A percentile compares a stretch with the other conserved stretches of the same genome.
Conservation (phyloP, 2,329 filamentous ascomycete species). For the Mariannaea sp. region DNA sequence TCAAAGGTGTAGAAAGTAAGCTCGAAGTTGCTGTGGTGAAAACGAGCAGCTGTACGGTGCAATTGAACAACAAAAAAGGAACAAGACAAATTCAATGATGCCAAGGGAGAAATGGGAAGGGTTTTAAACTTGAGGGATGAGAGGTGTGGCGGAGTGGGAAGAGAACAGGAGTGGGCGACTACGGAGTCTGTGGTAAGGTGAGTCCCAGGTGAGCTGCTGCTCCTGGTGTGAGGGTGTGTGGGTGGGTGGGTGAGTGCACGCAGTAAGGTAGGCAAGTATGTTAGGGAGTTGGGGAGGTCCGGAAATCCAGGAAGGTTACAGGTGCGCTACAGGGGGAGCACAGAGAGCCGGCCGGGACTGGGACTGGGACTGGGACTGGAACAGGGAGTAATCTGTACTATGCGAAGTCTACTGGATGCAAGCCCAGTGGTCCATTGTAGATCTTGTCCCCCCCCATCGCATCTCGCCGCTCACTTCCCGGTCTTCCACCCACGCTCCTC, state of each 20-base stretch:
- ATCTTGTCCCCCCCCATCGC: conserved; percentile 12
- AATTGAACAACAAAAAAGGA: conserved; percentile 2
- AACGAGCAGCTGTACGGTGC: neutral
- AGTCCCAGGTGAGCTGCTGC: too few species aligned
- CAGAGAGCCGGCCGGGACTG: conserved; percentile 16
- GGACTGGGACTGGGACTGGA: conserved; percentile 27
- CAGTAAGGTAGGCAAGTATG: too few species aligned
- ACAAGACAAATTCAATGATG: neutral
- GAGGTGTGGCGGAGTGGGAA: conserved; percentile 31
- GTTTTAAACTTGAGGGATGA: conserved; percentile 25
- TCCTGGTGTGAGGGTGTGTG: too few species aligned
- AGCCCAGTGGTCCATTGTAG: neutral
- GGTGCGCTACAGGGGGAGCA: conserved; percentile 10
- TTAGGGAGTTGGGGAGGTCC: conserved; percentile 17
- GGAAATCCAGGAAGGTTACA: conserved; percentile 11
- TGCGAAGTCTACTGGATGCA: too few species aligned
- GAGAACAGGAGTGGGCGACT: conserved; percentile 13
- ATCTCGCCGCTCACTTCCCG: conserved; percentile 16
- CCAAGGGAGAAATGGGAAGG: conserved; percentile 23
- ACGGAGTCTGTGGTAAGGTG: conserved; percentile 30
- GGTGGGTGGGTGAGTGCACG: too few species aligned
- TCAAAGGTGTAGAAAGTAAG: conserved; percentile 1
- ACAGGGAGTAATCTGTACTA: too few species aligned
- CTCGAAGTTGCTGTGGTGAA: neutral
- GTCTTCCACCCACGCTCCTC: conserved; percentile 3